phyloP scores from a whole-genome alignment of 805 yeast species.

The Ascoidea asiatica region DNA sequence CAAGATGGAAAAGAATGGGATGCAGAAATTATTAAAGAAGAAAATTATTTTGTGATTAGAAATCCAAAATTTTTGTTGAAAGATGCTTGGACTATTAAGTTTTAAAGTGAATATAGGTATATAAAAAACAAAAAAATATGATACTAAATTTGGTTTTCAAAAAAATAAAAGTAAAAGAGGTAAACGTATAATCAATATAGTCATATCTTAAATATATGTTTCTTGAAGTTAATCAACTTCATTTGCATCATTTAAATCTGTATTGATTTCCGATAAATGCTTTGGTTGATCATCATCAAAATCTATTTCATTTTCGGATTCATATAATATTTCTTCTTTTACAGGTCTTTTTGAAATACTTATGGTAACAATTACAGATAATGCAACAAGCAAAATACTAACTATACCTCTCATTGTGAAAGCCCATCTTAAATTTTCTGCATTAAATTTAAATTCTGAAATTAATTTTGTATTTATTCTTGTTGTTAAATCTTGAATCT shows the following conservation, averaged over 20 bases:
- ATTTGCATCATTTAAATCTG: no score
- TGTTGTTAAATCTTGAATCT: slow-evolving; percentile 72
- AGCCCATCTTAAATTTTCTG: slow-evolving; percentile 87
- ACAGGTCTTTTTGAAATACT: slow-evolving; percentile 10
- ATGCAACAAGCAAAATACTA: slow-evolving; percentile 10
- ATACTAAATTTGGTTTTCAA: no score
- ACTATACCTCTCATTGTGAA: slow-evolving; percentile 79
- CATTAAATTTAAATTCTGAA: slow-evolving; percentile 72
- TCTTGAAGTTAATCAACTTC: no score
- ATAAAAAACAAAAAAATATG: no score
- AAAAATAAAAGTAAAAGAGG: no score
- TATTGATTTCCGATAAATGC: no score
- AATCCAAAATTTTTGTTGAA: slow-evolving; percentile 37
- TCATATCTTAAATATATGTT: no score
- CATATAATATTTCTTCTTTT: no score
- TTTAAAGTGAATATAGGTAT: slow-evolving; percentile 9
- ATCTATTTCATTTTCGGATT: no score
- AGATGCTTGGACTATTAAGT: slow-evolving; percentile 32
- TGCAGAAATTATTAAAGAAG: slow-evolving; percentile 16
- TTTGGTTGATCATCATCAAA: no score
- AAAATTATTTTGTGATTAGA: slow-evolving; percentile 21
- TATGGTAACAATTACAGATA: slow-evolving; percentile 10
- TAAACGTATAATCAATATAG: no score
- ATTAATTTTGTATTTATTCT: slow-evolving; percentile 72
- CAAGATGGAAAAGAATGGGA: slow-evolving; percentile 27